phyloP scores from a whole-genome alignment of 2,329 filamentous ascomycete species.

The Pezicula radicicola region DNA sequence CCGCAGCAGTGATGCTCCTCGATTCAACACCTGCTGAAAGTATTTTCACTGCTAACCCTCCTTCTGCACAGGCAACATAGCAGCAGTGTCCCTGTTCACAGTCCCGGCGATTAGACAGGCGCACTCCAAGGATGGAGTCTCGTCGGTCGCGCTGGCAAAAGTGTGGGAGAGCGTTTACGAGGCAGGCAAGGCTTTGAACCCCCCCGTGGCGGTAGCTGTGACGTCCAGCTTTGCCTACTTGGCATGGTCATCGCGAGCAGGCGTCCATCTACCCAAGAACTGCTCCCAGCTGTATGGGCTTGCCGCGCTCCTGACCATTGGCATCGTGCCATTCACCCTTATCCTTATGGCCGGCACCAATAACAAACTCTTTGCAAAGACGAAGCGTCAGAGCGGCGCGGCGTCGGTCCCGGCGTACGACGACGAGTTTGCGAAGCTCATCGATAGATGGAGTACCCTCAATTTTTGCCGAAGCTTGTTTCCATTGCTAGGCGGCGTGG shows the following conservation, averaged over 20 bases:
- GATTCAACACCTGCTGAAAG: neutral
- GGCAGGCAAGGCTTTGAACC: constrained; percentile 7
- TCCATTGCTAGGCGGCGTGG: constrained; percentile 4
- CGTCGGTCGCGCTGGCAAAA: neutral
- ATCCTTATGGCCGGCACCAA: constrained; percentile 5
- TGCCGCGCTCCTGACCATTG: constrained; percentile 5
- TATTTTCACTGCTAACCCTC: neutral
- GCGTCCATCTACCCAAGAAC: no score
- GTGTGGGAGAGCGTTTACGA: constrained; percentile 7
- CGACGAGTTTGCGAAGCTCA: constrained; percentile 1
- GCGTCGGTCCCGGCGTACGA: constrained; percentile 20
- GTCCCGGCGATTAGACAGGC: constrained; percentile 8
- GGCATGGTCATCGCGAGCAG: constrained; percentile 1
- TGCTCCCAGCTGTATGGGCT: constrained; percentile 3
- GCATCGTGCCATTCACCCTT: constrained; percentile 7
- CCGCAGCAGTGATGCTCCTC: neutral
- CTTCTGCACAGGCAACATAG: constrained; percentile 6
- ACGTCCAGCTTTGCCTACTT: constrained; percentile 5
- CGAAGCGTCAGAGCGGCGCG: constrained; percentile 11
- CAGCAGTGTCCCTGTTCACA: constrained; percentile 6
- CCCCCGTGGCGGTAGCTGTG: constrained; percentile 1
- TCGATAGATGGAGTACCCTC: constrained; percentile 5
- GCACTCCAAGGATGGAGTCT: neutral
- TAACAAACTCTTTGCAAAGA: constrained; percentile 7
- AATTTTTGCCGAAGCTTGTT: constrained; percentile 6